phyloP scores from a whole-genome alignment of 2,329 filamentous ascomycete genomes.

The Cercospora sesami region DNA sequence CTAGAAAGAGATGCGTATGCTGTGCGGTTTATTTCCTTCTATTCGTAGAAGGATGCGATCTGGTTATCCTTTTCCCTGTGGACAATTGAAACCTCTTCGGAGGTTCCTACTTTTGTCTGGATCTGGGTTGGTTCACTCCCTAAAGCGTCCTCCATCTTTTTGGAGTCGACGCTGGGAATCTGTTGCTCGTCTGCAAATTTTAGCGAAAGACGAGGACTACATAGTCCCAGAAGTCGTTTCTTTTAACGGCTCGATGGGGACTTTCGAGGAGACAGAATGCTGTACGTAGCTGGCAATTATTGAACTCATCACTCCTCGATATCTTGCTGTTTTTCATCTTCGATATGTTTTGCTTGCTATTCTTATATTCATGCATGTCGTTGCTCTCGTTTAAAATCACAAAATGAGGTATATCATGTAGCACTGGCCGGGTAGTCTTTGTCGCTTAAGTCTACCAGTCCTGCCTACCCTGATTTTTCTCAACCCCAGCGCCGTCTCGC shows the following conservation, averaged over 20 bases:
- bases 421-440: not conserved
- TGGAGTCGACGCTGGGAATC: constrained; percentile 24
- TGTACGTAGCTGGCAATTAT: constrained; percentile 26
- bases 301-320: constrained; percentile 11
- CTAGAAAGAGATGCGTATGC: constrained; percentile 34
- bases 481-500: not conserved
- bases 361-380: not conserved
- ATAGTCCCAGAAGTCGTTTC: not conserved
- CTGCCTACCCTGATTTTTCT: not conserved
- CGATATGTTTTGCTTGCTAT: not conserved
- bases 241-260: not conserved
- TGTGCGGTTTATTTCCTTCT: constrained; percentile 31
- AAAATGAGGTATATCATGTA: not conserved
- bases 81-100: constrained; percentile 21
- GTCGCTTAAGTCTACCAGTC: not conserved
- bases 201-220: not conserved
- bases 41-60: constrained; percentile 19
- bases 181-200: constrained; percentile 12
- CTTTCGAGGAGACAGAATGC: constrained; percentile 23
- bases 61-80: constrained; percentile 38
- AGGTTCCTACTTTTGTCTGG: not conserved
- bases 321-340: not conserved
- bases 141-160: constrained; percentile 11
- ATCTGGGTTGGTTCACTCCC: constrained; percentile 36
- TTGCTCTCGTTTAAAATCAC: not conserved